Evolutionary conservation across 2,329 filamentous ascomycete genomes (phyloP).

Genomic region (Myriangium duriaei): DNA sequence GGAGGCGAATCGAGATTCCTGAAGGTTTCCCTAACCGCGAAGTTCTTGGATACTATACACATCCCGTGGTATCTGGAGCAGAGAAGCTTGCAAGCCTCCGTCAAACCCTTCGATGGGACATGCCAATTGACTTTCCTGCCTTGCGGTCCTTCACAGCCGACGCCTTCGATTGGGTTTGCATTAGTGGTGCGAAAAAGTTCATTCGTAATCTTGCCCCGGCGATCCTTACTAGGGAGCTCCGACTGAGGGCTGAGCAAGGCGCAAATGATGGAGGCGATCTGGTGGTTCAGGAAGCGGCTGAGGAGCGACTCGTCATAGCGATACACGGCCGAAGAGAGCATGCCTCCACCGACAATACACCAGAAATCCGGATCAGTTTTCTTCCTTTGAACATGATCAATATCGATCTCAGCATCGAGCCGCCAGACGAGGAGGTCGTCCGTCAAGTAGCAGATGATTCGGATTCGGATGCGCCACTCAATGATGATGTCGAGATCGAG

Average conservation of each 20-base stretch:
- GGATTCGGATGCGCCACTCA: constrained; percentile 20
- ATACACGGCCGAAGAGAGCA: constrained; percentile 60
- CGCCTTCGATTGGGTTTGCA: constrained; percentile 75
- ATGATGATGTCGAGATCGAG: constrained; percentile 20
- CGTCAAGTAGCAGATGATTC: constrained; percentile 23
- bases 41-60: constrained; percentile 74
- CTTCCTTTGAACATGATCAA: constrained; percentile 64
- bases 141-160: constrained; percentile 64
- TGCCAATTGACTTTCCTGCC: constrained; percentile 49
- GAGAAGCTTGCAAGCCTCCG: constrained; percentile 44
- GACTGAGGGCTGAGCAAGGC: constrained; percentile 22
- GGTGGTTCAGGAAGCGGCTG: constrained; percentile 32
- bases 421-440: constrained; percentile 54
- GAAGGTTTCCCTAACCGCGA: constrained; percentile 68
- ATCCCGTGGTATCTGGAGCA: constrained; percentile 63
- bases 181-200: constrained; percentile 70
- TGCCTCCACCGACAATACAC: constrained; percentile 58
- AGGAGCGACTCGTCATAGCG: constrained; percentile 46
- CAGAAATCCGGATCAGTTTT: constrained; percentile 69
- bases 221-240: constrained; percentile 51
- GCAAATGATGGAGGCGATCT: constrained; percentile 15
- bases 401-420: constrained; percentile 62
- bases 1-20: constrained; percentile 65
- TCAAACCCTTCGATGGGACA: constrained; percentile 46
- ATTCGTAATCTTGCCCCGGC: constrained; percentile 68